Base-by-base conservation (phyloP, 2,329 filamentous ascomycete genomes). In the Iodosphaeria phyllophila region DNA sequence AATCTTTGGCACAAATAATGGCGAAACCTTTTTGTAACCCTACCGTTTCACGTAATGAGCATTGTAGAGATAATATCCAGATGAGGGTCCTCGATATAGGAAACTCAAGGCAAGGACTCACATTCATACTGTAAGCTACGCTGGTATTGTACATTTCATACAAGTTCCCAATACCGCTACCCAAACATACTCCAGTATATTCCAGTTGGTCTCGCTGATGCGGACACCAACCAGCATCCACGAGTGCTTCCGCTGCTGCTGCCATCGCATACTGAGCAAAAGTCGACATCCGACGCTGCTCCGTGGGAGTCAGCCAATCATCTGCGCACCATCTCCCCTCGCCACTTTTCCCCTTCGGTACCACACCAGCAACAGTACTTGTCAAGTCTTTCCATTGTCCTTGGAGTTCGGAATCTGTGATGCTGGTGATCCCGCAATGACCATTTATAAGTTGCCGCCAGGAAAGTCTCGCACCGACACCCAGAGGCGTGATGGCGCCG, bases 181-280 rank as follows among this genome's bases (percentile, higher is more conserved):
- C 89, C 20, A 98, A 60, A 41, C 86, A 92, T 2, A 98, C 78
- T 1, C 89, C 89, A 0, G 84, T 92, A 27, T 62, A 61, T 41
- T 92, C 77, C 13, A 64, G 60, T 29, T 84, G 67, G 13, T 70
- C 60, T 11, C 60, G 55, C 4, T 43, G 50, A 5, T 52, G 54
- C 0, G 74, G 70, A 24, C 63, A 57, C 80, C 84, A 93, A 3
- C 63, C 69, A 1, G 86, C 75, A 55, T 95, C 82, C 15, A 66
- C 51, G 25, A 98, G 56, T 0, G 89, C 89, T 63, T 95, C 89
- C 25, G 80, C 67, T 0, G 80, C 65, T 3, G 84, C 82, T 8
- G 78, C 82, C 42, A 92, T 63, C 9, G 84, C 86, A 53, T 91
- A 95, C 47, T 95, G 84, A 4, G 83, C 68, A 44, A 95, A 95